Evolutionary conservation across 768 basidiomycete genomes (phyloP).

Genomic region (Crepidotus variabilis): DNA sequence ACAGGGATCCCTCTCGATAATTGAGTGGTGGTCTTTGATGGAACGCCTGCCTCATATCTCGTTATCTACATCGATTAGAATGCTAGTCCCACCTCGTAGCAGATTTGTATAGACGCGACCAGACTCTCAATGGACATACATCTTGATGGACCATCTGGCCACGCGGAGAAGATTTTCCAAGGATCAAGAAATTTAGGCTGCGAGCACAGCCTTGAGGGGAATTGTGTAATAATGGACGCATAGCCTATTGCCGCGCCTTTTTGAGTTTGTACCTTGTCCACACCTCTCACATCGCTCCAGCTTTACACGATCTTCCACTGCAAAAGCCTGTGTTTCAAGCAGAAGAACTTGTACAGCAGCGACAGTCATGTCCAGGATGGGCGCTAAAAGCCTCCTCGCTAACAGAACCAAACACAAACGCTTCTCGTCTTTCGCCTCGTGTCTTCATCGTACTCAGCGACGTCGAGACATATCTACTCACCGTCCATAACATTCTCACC

Average conservation of each 20-base stretch:
- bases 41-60: background rate
- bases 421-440: slow-evolving; percentile 6
- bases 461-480: background rate
- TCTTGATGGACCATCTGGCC: too few relatives aligned
- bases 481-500: background rate
- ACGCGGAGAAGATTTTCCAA: background rate
- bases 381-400: slow-evolving; percentile 4
- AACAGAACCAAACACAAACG: slow-evolving; percentile 9
- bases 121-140: too few relatives aligned
- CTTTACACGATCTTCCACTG: background rate
- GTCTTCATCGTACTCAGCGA: slow-evolving; percentile 3
- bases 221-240: background rate
- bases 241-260: background rate
- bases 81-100: background rate
- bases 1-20: slow-evolving; percentile 60
- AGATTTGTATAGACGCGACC: too few relatives aligned
- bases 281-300: background rate
- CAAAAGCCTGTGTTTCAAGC: background rate
- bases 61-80: background rate
- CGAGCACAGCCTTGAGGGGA: background rate
- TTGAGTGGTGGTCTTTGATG: background rate
- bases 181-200: background rate
- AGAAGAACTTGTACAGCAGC: background rate
- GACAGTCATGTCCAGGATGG: background rate
- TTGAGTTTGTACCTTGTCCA: background rate